phyloP scores from a whole-genome alignment of 2,329 filamentous ascomycete species.

The Scedosporium apiospermum region DNA sequence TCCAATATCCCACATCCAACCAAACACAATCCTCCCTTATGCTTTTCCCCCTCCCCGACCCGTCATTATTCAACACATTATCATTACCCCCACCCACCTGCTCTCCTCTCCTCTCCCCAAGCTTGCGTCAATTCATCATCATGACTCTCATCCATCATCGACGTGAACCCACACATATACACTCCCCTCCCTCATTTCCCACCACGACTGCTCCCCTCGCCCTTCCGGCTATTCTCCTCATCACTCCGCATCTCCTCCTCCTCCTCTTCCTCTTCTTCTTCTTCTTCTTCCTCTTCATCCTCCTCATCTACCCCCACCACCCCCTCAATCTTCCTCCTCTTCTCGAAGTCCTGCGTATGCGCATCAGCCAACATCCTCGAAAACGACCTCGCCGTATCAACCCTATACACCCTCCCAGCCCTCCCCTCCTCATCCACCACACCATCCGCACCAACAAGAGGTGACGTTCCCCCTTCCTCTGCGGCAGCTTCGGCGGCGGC shows the following conservation, averaged over 20 bases:
- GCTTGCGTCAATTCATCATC: too few relatives aligned
- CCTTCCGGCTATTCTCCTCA: background rate
- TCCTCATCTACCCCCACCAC: slow-evolving; percentile 12
- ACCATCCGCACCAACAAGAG: background rate
- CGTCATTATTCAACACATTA: too few relatives aligned
- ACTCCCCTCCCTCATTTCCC: background rate
- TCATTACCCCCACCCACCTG: too few relatives aligned
- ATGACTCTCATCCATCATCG: too few relatives aligned
- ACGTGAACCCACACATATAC: background rate
- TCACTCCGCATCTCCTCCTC: background rate
- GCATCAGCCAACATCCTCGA: slow-evolving; percentile 67
- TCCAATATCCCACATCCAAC: too few relatives aligned
- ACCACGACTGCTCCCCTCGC: background rate
- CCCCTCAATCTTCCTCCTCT: slow-evolving; percentile 44
- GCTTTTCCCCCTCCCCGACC: too few relatives aligned
- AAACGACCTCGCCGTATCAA: slow-evolving; percentile 27
- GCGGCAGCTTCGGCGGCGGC: background rate
- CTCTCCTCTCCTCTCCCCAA: too few relatives aligned
- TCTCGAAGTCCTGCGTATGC: slow-evolving; percentile 86
- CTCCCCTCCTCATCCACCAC: slow-evolving; percentile 1
- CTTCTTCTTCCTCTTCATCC: slow-evolving; percentile 14
- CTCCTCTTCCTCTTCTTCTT: slow-evolving; percentile 8
- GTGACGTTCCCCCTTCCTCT: background rate
- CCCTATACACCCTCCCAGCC: slow-evolving; percentile 1
- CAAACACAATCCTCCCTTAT: too few relatives aligned